These are phyloP conservation scores for Parastagonospora nodorum DNA, from an alignment of 2,329 filamentous ascomycete species.

Conservation along the genomic window DNA sequence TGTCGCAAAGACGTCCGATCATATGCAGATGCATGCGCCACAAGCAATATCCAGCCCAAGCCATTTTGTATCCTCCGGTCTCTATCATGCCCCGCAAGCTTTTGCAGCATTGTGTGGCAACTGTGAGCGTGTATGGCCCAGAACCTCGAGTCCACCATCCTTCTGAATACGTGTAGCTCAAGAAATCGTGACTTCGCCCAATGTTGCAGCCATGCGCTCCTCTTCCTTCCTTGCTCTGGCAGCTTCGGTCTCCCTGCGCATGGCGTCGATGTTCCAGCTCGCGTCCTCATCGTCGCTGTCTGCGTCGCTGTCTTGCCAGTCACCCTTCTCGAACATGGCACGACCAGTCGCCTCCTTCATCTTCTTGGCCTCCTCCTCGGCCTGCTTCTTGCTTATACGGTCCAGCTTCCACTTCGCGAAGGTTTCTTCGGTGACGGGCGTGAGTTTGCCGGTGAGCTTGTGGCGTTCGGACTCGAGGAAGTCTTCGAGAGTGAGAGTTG, in stretches of 20 bases:
- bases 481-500: conserved; percentile 94
- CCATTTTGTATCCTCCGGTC: neutral
- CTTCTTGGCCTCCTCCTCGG: conserved; percentile 85
- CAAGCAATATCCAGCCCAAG: neutral
- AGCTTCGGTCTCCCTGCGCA: conserved; percentile 84
- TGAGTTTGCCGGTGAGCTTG: conserved; percentile 88
- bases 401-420: conserved; percentile 99
- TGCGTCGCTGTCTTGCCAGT: conserved; percentile 74
- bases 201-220: conserved; percentile 58
- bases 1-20: neutral
- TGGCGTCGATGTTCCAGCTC: conserved; percentile 80
- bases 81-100: conserved; percentile 30
- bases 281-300: conserved; percentile 62
- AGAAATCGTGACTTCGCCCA: conserved; percentile 26
- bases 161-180: conserved; percentile 7
- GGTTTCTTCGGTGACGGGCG: conserved; percentile 87
- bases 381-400: conserved; percentile 90
- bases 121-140: conserved; percentile 9
- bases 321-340: conserved; percentile 94
- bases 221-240: conserved; percentile 77
- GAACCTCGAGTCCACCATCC: neutral
- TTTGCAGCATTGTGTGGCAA: conserved; percentile 41
- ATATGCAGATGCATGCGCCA: neutral
- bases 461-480: conserved; percentile 96
- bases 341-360: conserved; percentile 95